Conservation (phyloP, 495 filamentous ascomycete genomes). For the Penicillium robsamsonii region DNA sequence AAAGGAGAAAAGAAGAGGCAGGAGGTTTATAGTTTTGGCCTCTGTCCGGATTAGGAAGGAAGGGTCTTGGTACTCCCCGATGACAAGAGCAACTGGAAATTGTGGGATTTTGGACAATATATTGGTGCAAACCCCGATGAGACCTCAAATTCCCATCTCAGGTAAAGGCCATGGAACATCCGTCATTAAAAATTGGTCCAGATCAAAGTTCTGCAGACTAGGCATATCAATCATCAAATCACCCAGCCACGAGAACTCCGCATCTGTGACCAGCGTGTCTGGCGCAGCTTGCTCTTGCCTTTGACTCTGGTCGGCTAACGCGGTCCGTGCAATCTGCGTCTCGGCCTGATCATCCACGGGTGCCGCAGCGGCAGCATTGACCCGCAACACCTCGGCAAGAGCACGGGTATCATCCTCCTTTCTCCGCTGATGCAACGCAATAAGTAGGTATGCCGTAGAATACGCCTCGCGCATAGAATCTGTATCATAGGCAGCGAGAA, state of each 20-base stretch:
- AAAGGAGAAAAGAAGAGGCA: too few relatives aligned
- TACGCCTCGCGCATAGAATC: constrained; percentile 51
- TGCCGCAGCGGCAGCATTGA: constrained; percentile 30
- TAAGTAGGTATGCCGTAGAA: constrained; percentile 50
- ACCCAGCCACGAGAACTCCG: constrained; percentile 44
- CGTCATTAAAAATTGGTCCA: constrained; percentile 38
- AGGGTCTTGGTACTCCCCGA: neutral
- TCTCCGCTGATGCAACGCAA: constrained; percentile 43
- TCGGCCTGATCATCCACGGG: constrained; percentile 2
- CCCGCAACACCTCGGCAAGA: constrained; percentile 36
- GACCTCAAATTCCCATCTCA: constrained; percentile 30
- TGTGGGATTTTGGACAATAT: too few relatives aligned
- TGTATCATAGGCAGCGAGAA: constrained; percentile 45
- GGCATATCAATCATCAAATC: constrained; percentile 48
- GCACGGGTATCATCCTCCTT: constrained; percentile 44
- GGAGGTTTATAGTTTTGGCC: neutral
- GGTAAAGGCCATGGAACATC: constrained; percentile 34
- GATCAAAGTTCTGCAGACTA: constrained; percentile 45
- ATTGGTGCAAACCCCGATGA: neutral
- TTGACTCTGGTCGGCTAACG: neutral
- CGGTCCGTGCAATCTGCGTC: neutral
- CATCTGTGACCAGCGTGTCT: constrained; percentile 18
- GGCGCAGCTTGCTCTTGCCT: constrained; percentile 9
- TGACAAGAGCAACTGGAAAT: neutral
- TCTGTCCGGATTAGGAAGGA: neutral